A percentile compares a stretch with the other conserved stretches of the same genome.
Conservation (phyloP, 179 eudicot species). For the Gypsophila paniculata region DNA sequence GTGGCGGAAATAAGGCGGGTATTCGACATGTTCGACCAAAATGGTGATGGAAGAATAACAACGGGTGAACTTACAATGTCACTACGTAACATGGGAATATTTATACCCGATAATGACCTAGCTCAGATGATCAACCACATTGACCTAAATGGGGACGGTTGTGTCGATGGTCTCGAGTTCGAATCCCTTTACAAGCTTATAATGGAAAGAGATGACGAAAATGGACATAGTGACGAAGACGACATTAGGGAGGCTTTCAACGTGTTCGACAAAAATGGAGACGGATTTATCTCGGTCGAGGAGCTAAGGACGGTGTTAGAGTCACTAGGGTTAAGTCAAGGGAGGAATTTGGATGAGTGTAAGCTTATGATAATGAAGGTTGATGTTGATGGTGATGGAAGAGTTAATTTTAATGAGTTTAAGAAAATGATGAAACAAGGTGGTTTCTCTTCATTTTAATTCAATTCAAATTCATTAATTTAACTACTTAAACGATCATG, state of each 20-base stretch:
- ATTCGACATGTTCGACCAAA: constrained; percentile 35
- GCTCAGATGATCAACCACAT: constrained; percentile 26
- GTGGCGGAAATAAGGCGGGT: constrained; percentile 30
- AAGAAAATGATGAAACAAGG: constrained; percentile 39
- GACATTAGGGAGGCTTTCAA: constrained; percentile 31
- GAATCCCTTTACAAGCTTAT: constrained; percentile 26
- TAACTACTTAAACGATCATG: too few species aligned
- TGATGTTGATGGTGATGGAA: constrained; percentile 40
- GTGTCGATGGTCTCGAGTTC: constrained; percentile 32
- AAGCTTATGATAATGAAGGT: constrained; percentile 39
- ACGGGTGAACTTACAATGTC: constrained; percentile 22
- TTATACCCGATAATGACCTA: constrained; percentile 27
- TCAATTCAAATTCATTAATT: too few species aligned
- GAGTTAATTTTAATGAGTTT: constrained; percentile 34
- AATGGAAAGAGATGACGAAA: constrained; percentile 17
- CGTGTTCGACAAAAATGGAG: constrained; percentile 37
- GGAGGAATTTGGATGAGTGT: constrained; percentile 31
- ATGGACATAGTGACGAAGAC: constrained; percentile 9
- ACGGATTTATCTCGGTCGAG: constrained; percentile 38
- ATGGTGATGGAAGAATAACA: constrained; percentile 34
- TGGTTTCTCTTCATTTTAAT: constrained; percentile 23
- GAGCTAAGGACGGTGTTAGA: constrained; percentile 27
- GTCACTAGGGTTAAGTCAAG: constrained; percentile 35
- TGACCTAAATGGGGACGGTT: constrained; percentile 32
- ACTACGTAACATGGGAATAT: constrained; percentile 30